Base-by-base conservation (phyloP, 768 basidiomycete species). In the Amanita rubescens region DNA sequence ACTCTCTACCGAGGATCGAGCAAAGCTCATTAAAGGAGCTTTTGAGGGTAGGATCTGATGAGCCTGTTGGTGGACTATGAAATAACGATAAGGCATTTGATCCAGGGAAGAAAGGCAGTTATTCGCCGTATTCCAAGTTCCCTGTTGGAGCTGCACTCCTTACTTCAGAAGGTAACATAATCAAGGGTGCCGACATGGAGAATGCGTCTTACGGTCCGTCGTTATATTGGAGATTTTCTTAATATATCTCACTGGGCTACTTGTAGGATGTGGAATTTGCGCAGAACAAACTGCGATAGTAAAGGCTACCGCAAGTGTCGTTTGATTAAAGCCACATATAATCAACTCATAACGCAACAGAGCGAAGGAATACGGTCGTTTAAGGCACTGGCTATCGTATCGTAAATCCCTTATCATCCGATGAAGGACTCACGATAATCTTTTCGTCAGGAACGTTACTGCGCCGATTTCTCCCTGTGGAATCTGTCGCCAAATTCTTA, bases 281-380 rank as follows among this genome's bases (percentile, higher is more conserved):
- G 95, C 95, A 0, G 95, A 99, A 65, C 75, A 94, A 27, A 97
- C 95, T 0, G 94, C 94, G 0, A 74, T 99, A 51, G 87, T 93
- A n/a, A 96, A 96, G 67, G 94, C 92, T 24, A 83, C 87, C 19
- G 94, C 94, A 57, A 67, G 90, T 75, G 34, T 22, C 25, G 25
- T 38, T 24, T 20, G 39, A 22, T 52, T 14, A n/a, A 32, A 24
- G 30, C 24, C n/a, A 38, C 45, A 20, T 27, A 5, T 19, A 6
- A 5, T 15, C 24, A 24, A 55, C 49, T 34, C 17, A 8, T 53
- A 20, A 20, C 35, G 30, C n/a, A 41, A 15, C 58, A 94, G 93
- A 94, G 90, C 68, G 88, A 92, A 54, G 90, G 91, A 3, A 81
- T 67, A 20, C 76, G 71, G 20, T 70, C 77, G 0, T 94, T 94